Evolutionary conservation across 1,284 basidiomycete genomes (phyloP).

Genomic region (Erythrobasidium hasegawianum): DNA sequence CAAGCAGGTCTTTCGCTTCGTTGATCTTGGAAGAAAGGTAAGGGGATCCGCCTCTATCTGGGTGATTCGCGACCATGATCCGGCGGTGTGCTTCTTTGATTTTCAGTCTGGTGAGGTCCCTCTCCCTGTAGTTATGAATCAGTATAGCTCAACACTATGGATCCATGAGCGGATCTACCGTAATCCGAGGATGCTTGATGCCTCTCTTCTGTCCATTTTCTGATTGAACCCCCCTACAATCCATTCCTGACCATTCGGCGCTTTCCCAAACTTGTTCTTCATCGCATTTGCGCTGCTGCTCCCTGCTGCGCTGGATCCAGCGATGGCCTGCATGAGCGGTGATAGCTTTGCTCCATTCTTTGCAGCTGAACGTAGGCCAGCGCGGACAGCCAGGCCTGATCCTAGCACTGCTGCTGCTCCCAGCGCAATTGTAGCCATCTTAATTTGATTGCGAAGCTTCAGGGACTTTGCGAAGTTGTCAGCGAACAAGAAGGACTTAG

Average conservation of each 20-base stretch:
- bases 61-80: constrained; percentile 94
- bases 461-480: too few species aligned
- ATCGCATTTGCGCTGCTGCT: constrained; percentile 6
- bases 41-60: constrained; percentile 90
- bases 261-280: constrained; percentile 50
- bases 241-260: constrained; percentile 59
- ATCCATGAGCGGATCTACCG: constrained; percentile 57
- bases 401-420: constrained; percentile 39
- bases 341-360: constrained; percentile 41
- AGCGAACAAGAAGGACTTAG: too few species aligned
- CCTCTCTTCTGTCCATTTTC: constrained; percentile 95
- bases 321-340: constrained; percentile 40
- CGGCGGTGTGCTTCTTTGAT: constrained; percentile 86
- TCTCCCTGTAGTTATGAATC: constrained; percentile 58
- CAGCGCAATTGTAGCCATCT: constrained; percentile 37
- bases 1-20: constrained; percentile 34
- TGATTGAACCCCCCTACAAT: constrained; percentile 88
- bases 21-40: constrained; percentile 82
- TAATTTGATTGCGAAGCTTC: neutral
- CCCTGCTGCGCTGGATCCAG: constrained; percentile 35
- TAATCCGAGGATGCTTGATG: constrained; percentile 83
- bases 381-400: constrained; percentile 38
- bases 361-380: constrained; percentile 40
- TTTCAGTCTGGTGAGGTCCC: constrained; percentile 62
- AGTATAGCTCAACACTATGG: neutral